Evolutionary conservation across 1,284 basidiomycete genomes (phyloP), one percentile per base, ranked within the genome.

Genomic region (Ustilago nuda): DNA sequence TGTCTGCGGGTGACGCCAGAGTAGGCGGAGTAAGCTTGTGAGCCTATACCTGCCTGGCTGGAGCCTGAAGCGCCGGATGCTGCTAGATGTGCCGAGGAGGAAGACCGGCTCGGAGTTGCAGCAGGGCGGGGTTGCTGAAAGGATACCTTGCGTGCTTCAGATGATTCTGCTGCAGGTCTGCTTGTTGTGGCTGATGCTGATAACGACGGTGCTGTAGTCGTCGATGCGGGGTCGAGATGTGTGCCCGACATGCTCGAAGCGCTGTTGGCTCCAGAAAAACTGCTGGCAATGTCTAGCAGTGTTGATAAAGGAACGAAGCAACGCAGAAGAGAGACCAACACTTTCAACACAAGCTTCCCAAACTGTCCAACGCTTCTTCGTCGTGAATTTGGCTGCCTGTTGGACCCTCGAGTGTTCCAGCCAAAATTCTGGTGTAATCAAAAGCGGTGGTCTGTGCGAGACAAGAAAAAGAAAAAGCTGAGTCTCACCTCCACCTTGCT

Each of bases 1-100:
- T 80, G 79, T 8, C 73, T 61, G 17, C 73, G 73, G 15, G 73
- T 76, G 7, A 56, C 68, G 9, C 61, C 59, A 19, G 64, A 63
- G 52, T 76, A 76, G 5, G 61, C 68, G 11, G 72, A 62, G 33
- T 56, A 56, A 1, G 66, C 32, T 46, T 61, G 60, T 9, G 66
- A 57, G 45, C 51, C 55, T 33, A 50, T 51, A 23, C 58, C 37
- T 30, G 62, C 23, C 1, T 45, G 43, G 19, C n/a, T 45, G 7
- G 58, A 33, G 9, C 57, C 55, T 23, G 37, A 32, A 13, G 56
- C 35, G 5, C 45, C 17, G 32, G 72, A 23, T 30, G 61, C 13
- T 8, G 61, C 17, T 37, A 48, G 54, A 9, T 64, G 50, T 46
- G 66, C 58, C 8, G 62, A 56, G 17, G 65, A 61, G 15, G 66